A percentile compares a stretch with the other conserved stretches of the same genome.
These are phyloP conservation scores for Neonectria magnoliae DNA, from an alignment of 2,329 filamentous ascomycete genomes.

Conservation along the genomic window DNA sequence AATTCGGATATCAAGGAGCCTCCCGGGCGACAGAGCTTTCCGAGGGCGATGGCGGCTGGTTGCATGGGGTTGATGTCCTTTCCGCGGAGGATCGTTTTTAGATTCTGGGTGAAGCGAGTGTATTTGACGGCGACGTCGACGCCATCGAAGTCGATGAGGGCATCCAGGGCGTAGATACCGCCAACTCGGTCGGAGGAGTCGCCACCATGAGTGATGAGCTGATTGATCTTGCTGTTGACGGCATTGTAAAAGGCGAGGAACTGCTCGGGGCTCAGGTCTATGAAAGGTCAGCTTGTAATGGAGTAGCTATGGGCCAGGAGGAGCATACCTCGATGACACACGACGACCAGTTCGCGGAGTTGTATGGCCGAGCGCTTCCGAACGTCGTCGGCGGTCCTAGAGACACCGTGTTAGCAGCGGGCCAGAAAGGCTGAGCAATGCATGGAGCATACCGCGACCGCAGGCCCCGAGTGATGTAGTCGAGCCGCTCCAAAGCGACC, in stretches of 20 bases:
- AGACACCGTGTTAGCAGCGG: conserved; percentile 27
- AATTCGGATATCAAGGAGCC: conserved; percentile 94
- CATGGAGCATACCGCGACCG: conserved; percentile 60
- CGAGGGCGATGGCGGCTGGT: conserved; percentile 86
- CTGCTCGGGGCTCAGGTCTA: conserved; percentile 81
- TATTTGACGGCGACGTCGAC: conserved; percentile 94
- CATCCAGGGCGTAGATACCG: conserved; percentile 90
- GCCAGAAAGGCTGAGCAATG: background rate
- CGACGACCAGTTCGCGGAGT: conserved; percentile 64
- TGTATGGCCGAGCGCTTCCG: conserved; percentile 63
- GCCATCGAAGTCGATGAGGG: conserved; percentile 94
- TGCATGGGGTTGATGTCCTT: conserved; percentile 93
- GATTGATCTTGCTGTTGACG: conserved; percentile 67
- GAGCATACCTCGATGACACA: conserved; percentile 64
- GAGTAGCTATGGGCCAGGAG: background rate
- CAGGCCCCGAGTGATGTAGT: conserved; percentile 64
- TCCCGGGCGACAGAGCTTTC: conserved; percentile 89
- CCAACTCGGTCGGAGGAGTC: conserved; percentile 90
- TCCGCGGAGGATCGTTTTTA: conserved; percentile 87
- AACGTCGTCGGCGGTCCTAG: conserved; percentile 57
- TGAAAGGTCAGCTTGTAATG: conserved; percentile 27
- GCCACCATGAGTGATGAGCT: conserved; percentile 82
- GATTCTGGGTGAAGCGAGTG: conserved; percentile 90
- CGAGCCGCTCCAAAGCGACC: conserved; percentile 65
- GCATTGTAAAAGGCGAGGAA: conserved; percentile 71